Evolutionary conservation across 23 red algal species (phyloP).

Genomic region (Gracilaria caudata): DNA sequence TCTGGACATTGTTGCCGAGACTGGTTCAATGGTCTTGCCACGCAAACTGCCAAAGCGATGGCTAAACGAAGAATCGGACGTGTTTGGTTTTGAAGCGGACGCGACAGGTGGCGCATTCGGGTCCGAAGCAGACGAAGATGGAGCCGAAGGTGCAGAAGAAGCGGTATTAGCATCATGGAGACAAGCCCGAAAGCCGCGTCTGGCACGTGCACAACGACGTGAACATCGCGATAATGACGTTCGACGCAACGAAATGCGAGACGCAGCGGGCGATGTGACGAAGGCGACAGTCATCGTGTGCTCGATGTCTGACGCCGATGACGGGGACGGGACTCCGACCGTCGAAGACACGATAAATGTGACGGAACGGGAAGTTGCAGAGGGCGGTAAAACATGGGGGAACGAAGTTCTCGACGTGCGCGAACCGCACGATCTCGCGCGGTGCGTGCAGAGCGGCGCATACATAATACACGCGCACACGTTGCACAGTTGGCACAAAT

Average conservation of each 20-base stretch:
- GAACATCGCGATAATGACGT: neutral
- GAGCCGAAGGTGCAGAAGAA: neutral
- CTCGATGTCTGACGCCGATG: neutral
- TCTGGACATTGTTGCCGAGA: slow-evolving; percentile 61
- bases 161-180: neutral
- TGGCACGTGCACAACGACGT: neutral
- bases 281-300: slow-evolving; percentile 32
- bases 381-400: neutral
- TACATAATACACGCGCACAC: neutral
- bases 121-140: neutral
- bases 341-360: neutral
- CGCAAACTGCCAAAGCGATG: slow-evolving; percentile 41
- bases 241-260: neutral
- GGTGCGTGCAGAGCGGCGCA: neutral
- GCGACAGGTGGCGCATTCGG: neutral
- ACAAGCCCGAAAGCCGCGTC: neutral
- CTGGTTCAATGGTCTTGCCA: slow-evolving; percentile 62
- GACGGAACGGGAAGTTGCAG: too few species aligned
- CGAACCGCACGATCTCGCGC: slow-evolving; percentile 21
- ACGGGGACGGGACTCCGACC: neutral
- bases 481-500: neutral
- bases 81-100: neutral
- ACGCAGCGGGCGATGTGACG: slow-evolving; percentile 1
- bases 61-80: slow-evolving; percentile 21
- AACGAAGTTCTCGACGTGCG: too few species aligned